These are phyloP conservation scores for Sedum album DNA, from an alignment of 164 flowering plant genomes.

Conservation along the genomic window DNA sequence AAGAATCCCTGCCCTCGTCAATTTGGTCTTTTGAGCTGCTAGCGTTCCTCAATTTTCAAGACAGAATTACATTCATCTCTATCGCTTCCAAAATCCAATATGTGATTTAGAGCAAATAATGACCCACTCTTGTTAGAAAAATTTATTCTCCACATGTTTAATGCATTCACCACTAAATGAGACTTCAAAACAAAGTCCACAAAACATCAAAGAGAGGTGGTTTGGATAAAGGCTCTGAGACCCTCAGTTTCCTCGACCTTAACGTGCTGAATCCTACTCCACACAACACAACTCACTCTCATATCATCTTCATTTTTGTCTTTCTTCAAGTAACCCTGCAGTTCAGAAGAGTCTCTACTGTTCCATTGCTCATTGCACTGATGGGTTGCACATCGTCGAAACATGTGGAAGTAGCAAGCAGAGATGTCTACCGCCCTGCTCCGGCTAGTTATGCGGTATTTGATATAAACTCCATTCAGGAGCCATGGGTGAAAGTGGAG, in stretches of 20 bases:
- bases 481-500: constrained; percentile 57
- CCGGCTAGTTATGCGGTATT: constrained; percentile 71
- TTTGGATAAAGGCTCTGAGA: constrained; percentile 35
- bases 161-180: neutral
- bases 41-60: too few relatives aligned
- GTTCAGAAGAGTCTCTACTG: neutral
- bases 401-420: constrained; percentile 31
- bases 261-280: constrained; percentile 4
- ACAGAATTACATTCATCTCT: neutral
- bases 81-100: neutral
- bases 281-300: neutral
- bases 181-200: constrained; percentile 4
- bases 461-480: constrained; percentile 61
- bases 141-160: neutral
- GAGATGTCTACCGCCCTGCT: constrained; percentile 61
- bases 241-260: neutral
- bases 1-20: too few relatives aligned
- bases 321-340: neutral
- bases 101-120: neutral
- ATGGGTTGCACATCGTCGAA: constrained; percentile 96
- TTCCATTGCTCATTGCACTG: neutral
- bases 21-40: too few relatives aligned
- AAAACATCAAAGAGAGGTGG: neutral
- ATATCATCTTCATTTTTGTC: neutral
- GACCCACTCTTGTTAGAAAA: neutral